Conservation (phyloP, 345 rosid species). For the Litchi chinensis region DNA sequence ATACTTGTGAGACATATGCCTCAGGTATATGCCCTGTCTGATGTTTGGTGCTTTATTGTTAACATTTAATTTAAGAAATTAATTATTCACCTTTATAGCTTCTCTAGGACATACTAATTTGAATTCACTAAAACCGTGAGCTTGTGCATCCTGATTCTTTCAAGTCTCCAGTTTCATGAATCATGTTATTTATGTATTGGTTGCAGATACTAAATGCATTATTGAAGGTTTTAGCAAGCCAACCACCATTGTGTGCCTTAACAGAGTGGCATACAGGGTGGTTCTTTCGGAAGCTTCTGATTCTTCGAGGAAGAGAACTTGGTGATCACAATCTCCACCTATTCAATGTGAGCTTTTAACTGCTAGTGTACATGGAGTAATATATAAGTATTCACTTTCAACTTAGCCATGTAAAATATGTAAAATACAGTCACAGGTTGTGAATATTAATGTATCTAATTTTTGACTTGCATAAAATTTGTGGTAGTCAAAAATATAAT, state of each 20-base stretch:
- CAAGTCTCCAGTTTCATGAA: not conserved
- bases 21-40: conserved; percentile 21
- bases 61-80: not conserved
- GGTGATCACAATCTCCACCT: conserved; percentile 32
- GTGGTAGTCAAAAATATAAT: not conserved
- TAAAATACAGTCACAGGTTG: not conserved
- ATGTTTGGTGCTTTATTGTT: not conserved
- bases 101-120: not conserved
- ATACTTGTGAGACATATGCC: conserved; percentile 36
- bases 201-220: conserved; percentile 49
- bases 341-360: conserved; percentile 53
- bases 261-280: conserved; percentile 54
- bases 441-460: not conserved
- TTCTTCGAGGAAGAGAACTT: conserved; percentile 37
- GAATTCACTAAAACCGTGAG: not conserved
- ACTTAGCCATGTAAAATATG: not conserved
- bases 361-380: conserved; percentile 4
- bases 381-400: not conserved
- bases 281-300: conserved; percentile 51
- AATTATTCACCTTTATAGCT: not conserved
- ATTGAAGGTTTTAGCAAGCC: conserved; percentile 46
- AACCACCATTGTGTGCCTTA: conserved; percentile 34
- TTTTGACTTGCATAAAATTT: not conserved
- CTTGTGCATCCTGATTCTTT: conserved; percentile 1
- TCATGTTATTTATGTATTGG: not conserved